Base-by-base conservation (phyloP, 176 grass and related monocot genomes). In the Themeda triandra region DNA sequence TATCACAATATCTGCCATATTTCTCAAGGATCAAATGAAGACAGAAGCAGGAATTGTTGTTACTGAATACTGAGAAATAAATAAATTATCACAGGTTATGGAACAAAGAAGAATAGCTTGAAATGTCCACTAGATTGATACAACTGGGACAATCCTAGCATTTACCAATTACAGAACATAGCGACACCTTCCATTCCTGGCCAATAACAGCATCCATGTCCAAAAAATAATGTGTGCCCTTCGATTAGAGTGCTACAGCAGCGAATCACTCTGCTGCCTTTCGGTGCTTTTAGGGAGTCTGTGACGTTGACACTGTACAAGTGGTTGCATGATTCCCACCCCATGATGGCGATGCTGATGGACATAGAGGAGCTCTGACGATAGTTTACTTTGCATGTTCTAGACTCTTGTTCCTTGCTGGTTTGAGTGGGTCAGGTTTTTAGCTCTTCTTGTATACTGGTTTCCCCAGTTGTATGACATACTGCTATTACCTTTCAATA, bases 1-100 rank as follows among this genome's bases (percentile, higher is more conserved):
- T 36, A 70, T 40, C 8, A 79, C 36, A 24, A 40, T 35, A 48
- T 82, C n/a, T 63, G 44, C 10, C 1, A 23, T 35, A 37, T 64
- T 54, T 76, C 12, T 10, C 36, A 82, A 58, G 76, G 32, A 73
- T 46, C 10, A 71, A 29, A 90, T 59, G 19, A 71, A 73, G 17
- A 51, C 5, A 51, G 10, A 75, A 63, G 58, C 59, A 13, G 42
- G 4, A 13, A 58, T 60, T 60, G 15, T 21, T 29, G 24, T 15
- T 69, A 18, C 21, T 67, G 15, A 73, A 25, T n/a, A n/a, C n/a
- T n/a, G 40, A 66, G 59, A 27, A 62, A 36, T 0, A 73, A 44
- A 78, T 37, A 4, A 4, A 33, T 10, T 54, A 51, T 30, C 40
- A 66, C 29, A 71, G 23, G 62, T 68, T 54, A 71, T 86, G 72